A percentile compares a stretch with the other conserved stretches of the same genome.
These are phyloP conservation scores for Aaosphaeria arxii DNA, from an alignment of 2,329 filamentous ascomycete species.

Conservation along the genomic window DNA sequence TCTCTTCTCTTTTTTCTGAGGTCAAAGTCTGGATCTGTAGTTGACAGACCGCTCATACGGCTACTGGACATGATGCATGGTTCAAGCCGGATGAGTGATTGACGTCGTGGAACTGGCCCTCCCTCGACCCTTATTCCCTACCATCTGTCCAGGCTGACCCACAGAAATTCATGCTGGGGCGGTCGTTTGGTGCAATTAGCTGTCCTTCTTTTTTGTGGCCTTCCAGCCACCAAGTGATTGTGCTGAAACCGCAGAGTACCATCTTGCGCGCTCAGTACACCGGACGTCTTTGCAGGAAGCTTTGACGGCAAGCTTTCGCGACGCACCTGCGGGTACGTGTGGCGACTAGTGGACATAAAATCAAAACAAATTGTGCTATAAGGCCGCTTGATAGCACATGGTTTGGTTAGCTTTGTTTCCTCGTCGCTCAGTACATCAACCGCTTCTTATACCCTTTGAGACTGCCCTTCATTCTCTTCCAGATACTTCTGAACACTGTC, in stretches of 20 bases:
- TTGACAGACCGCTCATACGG: slow-evolving; percentile 4
- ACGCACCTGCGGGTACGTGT: slow-evolving; percentile 22
- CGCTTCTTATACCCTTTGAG: not conserved
- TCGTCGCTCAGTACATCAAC: not conserved
- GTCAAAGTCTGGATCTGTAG: not conserved
- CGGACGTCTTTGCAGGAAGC: slow-evolving; percentile 25
- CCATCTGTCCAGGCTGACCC: not conserved
- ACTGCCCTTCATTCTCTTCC: not conserved
- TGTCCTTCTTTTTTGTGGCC: slow-evolving; percentile 10
- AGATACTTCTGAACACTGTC: not conserved
- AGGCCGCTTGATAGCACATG: too few relatives aligned
- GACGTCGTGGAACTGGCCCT: slow-evolving; percentile 29
- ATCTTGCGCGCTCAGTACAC: slow-evolving; percentile 21
- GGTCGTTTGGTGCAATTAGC: slow-evolving; percentile 19
- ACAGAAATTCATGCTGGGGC: too few relatives aligned
- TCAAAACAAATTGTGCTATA: slow-evolving; percentile 1
- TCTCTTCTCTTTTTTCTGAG: not conserved
- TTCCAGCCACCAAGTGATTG: slow-evolving; percentile 21
- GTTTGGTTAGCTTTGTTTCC: not conserved
- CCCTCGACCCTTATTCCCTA: slow-evolving; percentile 30
- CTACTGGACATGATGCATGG: slow-evolving; percentile 19
- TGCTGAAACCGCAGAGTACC: slow-evolving; percentile 18
- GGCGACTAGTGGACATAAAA: slow-evolving; percentile 18
- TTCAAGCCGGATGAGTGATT: slow-evolving; percentile 29
- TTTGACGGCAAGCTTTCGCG: slow-evolving; percentile 29